Percentiles rank a stretch among this genome's conserved stretches.
phyloP scores from a whole-genome alignment of 257 asterid genomes.

The Solanum pennellii region DNA sequence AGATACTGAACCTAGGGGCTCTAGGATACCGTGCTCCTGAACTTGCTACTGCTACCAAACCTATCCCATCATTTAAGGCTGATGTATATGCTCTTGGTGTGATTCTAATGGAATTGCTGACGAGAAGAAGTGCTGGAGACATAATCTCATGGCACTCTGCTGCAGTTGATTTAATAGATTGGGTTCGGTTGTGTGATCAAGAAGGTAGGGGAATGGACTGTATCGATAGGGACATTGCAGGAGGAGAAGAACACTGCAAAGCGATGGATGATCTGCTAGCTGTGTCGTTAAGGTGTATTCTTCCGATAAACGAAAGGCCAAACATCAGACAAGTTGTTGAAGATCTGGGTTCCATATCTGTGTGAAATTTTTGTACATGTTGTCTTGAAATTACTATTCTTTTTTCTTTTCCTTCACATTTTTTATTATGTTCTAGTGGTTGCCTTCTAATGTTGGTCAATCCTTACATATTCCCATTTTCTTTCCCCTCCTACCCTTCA shows the following conservation, averaged over 20 bases:
- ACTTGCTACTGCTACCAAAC: slow-evolving; percentile 58
- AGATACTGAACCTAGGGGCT: slow-evolving; percentile 81
- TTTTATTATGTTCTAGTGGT: slow-evolving; percentile 18
- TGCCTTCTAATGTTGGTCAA: slow-evolving; percentile 47
- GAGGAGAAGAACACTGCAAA: slow-evolving; percentile 60
- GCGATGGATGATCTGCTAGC: slow-evolving; percentile 87
- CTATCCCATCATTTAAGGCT: slow-evolving; percentile 64
- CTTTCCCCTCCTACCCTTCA: slow-evolving; percentile 34
- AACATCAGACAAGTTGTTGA: slow-evolving; percentile 68
- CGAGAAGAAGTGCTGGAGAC: slow-evolving; percentile 96
- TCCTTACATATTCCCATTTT: slow-evolving; percentile 33
- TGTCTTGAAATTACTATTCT: slow-evolving; percentile 35
- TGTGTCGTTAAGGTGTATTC: slow-evolving; percentile 76
- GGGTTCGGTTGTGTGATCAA: slow-evolving; percentile 80
- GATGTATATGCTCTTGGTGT: slow-evolving; percentile 97
- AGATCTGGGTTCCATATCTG: slow-evolving; percentile 56
- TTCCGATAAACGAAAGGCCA: slow-evolving; percentile 84
- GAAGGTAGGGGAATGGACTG: slow-evolving; percentile 94
- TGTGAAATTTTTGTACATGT: slow-evolving; percentile 64
- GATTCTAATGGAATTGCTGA: slow-evolving; percentile 82
- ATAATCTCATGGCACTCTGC: slow-evolving; percentile 89
- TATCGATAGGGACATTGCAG: slow-evolving; percentile 74
- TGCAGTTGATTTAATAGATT: slow-evolving; percentile 92
- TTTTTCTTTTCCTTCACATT: slow-evolving; percentile 5
- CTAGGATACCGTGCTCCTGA: slow-evolving; percentile 93